Evolutionary conservation across 2,329 filamentous ascomycete genomes (phyloP).

Genomic region (Trichocomaceae sp.): DNA sequence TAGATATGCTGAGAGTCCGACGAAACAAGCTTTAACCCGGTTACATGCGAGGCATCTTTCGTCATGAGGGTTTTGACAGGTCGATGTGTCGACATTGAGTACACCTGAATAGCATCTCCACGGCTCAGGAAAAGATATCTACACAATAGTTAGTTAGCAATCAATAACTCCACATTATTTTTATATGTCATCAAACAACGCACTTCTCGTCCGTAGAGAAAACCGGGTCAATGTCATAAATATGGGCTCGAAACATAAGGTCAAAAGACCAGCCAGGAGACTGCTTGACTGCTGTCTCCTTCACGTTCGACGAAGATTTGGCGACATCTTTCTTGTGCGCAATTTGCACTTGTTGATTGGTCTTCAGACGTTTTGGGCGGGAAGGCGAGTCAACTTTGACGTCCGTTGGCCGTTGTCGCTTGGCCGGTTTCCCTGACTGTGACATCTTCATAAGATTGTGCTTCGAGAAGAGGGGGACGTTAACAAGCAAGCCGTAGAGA

Average conservation of each 20-base stretch:
- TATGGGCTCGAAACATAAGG: constrained; percentile 48
- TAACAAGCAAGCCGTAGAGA: not conserved
- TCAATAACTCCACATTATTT: not conserved
- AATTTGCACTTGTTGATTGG: constrained; percentile 1
- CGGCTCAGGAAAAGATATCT: constrained; percentile 72
- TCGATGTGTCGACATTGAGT: constrained; percentile 73
- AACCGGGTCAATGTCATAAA: constrained; percentile 50
- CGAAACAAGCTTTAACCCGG: constrained; percentile 48
- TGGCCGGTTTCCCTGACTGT: constrained; percentile 1
- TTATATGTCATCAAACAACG: constrained; percentile 16
- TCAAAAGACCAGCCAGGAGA: constrained; percentile 42
- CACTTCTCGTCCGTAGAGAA: constrained; percentile 54
- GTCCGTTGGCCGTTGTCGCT: constrained; percentile 11
- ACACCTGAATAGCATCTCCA: constrained; percentile 69
- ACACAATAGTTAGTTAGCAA: constrained; percentile 3
- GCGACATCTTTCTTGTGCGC: not conserved
- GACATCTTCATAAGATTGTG: constrained; percentile 1
- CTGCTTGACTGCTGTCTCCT: not conserved
- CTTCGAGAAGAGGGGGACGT: not conserved
- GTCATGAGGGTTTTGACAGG: constrained; percentile 65
- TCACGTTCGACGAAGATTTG: not conserved
- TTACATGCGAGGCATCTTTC: constrained; percentile 41
- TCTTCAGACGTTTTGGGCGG: constrained; percentile 10
- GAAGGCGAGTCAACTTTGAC: constrained; percentile 1
- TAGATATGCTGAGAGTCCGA: constrained; percentile 48